A percentile compares a stretch with the other conserved stretches of the same genome.
These are phyloP conservation scores for Ilex paraguariensis DNA, from an alignment of 305 asterid species.

Conservation along the genomic window DNA sequence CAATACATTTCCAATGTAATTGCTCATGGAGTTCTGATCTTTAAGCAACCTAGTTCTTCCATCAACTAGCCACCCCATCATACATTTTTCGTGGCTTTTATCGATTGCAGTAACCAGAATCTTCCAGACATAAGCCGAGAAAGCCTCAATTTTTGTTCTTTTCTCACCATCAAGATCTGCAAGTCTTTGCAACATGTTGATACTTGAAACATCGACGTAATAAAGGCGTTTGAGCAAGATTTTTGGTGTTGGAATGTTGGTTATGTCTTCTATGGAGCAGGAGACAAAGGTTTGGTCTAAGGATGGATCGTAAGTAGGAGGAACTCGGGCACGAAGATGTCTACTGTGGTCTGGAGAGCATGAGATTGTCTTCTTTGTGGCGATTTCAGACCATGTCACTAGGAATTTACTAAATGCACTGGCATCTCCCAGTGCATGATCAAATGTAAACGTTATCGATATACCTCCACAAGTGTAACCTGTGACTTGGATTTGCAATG, in stretches of 20 bases:
- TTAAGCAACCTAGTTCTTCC: conserved; percentile 37
- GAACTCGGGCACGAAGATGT: conserved; percentile 24
- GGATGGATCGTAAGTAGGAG: conserved; percentile 32
- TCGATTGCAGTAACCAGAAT: conserved; percentile 34
- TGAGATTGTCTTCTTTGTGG: conserved; percentile 25
- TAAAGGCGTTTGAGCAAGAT: conserved; percentile 38
- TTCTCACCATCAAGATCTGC: conserved; percentile 22
- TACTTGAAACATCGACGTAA: conserved; percentile 26
- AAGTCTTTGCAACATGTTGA: conserved; percentile 31
- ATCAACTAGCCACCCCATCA: conserved; percentile 54
- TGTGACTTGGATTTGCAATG: conserved; percentile 44
- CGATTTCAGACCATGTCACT: conserved; percentile 42
- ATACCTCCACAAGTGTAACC: conserved; percentile 34
- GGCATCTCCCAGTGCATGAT: conserved; percentile 66
- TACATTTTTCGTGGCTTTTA: conserved; percentile 27
- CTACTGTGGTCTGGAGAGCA: conserved; percentile 43
- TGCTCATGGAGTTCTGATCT: conserved; percentile 16
- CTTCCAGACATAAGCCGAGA: conserved; percentile 54
- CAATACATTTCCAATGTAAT: conserved; percentile 51
- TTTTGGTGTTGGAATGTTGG: conserved; percentile 24
- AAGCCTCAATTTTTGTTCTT: conserved; percentile 53
- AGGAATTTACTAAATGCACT: conserved; percentile 46
- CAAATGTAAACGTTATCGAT: conserved; percentile 47
- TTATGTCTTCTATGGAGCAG: conserved; percentile 46
- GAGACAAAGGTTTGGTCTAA: conserved; percentile 41